A percentile compares a stretch with the other conserved stretches of the same genome.
phyloP scores from a whole-genome alignment of 371 early-diverging fungal species.

The Sanchytrium tribonematis region DNA sequence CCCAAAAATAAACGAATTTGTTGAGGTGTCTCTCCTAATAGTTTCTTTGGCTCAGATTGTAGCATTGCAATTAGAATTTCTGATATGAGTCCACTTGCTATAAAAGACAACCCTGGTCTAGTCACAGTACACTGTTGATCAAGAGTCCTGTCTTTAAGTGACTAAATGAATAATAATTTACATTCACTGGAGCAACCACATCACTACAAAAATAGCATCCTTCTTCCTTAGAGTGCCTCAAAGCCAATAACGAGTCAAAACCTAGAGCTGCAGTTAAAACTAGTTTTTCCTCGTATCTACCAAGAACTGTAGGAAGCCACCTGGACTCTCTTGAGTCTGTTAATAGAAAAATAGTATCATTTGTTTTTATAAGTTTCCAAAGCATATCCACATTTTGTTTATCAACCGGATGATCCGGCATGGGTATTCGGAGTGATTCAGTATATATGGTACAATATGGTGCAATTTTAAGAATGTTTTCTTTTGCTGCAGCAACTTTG shows the following conservation, averaged over 20 bases:
- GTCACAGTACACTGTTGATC: slow-evolving; percentile 95
- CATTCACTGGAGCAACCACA: slow-evolving; percentile 69
- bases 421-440: slow-evolving; percentile 66
- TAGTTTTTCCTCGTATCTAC: slow-evolving; percentile 28
- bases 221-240: slow-evolving; percentile 44
- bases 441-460: too few relatives aligned
- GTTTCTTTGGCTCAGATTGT: slow-evolving; percentile 24
- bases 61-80: slow-evolving; percentile 61
- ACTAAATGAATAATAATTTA: slow-evolving; percentile 25
- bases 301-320: slow-evolving; percentile 75
- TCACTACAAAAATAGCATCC: slow-evolving; percentile 92
- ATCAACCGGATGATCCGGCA: slow-evolving; percentile 59
- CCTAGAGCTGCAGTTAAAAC: slow-evolving; percentile 80
- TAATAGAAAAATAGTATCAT: slow-evolving; percentile 61
- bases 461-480: too few relatives aligned
- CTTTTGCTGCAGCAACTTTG: slow-evolving; percentile 60
- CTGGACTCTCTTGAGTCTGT: slow-evolving; percentile 82
- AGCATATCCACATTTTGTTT: slow-evolving; percentile 25
- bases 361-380: slow-evolving; percentile 26
- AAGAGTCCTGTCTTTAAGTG: slow-evolving; percentile 63
- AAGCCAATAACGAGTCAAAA: slow-evolving; percentile 79
- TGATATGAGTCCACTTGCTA: slow-evolving; percentile 55
- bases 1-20: neutral
- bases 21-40: neutral
- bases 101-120: slow-evolving; percentile 62